Percentiles rank a stretch among this genome's conserved stretches.
Conservation (phyloP, 2,329 filamentous ascomycete genomes). For the Hymenoscyphus fructigenus region DNA sequence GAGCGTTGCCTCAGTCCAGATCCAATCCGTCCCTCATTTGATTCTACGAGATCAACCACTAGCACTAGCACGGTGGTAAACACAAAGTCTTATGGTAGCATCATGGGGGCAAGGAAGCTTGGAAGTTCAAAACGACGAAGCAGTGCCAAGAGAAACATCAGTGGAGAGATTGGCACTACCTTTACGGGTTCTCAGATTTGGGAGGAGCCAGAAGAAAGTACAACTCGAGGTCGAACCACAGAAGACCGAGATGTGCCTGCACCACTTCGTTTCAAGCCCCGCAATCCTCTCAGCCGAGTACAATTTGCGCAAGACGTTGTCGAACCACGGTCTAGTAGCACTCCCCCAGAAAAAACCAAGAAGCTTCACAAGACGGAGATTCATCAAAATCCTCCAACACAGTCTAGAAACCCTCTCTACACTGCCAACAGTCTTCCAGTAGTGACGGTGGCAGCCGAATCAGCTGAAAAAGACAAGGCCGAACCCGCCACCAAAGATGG, state of each 20-base stretch:
- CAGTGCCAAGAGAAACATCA: constrained; percentile 59
- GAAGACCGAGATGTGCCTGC: constrained; percentile 39
- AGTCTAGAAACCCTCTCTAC: constrained; percentile 80
- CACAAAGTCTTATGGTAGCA: constrained; percentile 32
- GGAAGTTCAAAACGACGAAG: constrained; percentile 25
- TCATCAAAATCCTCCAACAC: constrained; percentile 77
- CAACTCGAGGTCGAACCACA: constrained; percentile 27
- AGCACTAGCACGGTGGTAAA: constrained; percentile 11
- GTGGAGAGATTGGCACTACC: constrained; percentile 60
- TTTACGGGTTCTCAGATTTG: constrained; percentile 82
- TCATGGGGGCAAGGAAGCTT: constrained; percentile 20
- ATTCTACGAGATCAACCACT: constrained; percentile 21
- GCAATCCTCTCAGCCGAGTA: constrained; percentile 65
- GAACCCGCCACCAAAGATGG: constrained; percentile 59
- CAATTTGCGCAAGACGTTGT: constrained; percentile 44
- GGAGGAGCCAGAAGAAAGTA: constrained; percentile 69
- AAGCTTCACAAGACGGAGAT: constrained; percentile 64
- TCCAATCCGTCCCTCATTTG: constrained; percentile 24
- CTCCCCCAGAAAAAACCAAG: constrained; percentile 42
- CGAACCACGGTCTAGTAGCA: constrained; percentile 45
- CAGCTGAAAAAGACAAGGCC: constrained; percentile 17
- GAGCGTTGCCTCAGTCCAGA: constrained; percentile 25
- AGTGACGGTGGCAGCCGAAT: constrained; percentile 28
- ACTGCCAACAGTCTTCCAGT: constrained; percentile 57
- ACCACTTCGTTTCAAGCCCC: constrained; percentile 57